Evolutionary conservation across 805 yeast genomes (phyloP), one percentile per base, ranked within the genome.

Genomic region (Wickerhamiella nectarea): DNA sequence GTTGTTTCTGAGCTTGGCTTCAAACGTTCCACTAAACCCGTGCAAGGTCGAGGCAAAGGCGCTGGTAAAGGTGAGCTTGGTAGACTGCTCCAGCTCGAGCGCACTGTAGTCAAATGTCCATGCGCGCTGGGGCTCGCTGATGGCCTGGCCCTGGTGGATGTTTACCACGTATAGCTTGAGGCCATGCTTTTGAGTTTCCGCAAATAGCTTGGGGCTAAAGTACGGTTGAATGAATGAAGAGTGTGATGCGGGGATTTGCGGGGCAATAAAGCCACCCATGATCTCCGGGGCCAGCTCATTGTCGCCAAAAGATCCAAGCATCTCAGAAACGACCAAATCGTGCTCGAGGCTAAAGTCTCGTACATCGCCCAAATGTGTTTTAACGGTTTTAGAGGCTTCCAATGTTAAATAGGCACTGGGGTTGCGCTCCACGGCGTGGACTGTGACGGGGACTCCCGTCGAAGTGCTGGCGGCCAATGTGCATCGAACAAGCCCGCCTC

Each of bases 281-380:
- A 91, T 78, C 57, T 87, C 97, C 0, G 97, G 96, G 7, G 83
- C 71, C 14, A 84, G 66, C 57, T 87, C 96, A 59, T 87, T 89
- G 58, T 93, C 89, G 3, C 94, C 96, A 63, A 89, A 81, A 12
- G 94, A 82, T 5, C 96, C 96, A 21, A 87, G 60, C 6, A 89
- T 63, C 58, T 87, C 96, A 36, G 93, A 80, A 1, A 89, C 69
- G 7, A 86, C 70, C 35, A 87, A 54, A 54, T 81, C 71, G 10
- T 56, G 48, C 6, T 50, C 50, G 3, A 66, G 67, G 7, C 54
- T 43, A 76, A 78, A 73, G 2, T 53, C 48, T 14, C 91, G 62
- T 59, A 77, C 72, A 59, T 87, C 94, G 3, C 63, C 65, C 35
- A 67, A 60, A 3, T 79, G 56, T 2, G 86, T 58, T 7, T 66